Percentiles rank a stretch among this genome's conserved stretches.
Evolutionary conservation across 371 early-diverging fungal genomes (phyloP).

Genomic region (Parasitella parasitica): DNA sequence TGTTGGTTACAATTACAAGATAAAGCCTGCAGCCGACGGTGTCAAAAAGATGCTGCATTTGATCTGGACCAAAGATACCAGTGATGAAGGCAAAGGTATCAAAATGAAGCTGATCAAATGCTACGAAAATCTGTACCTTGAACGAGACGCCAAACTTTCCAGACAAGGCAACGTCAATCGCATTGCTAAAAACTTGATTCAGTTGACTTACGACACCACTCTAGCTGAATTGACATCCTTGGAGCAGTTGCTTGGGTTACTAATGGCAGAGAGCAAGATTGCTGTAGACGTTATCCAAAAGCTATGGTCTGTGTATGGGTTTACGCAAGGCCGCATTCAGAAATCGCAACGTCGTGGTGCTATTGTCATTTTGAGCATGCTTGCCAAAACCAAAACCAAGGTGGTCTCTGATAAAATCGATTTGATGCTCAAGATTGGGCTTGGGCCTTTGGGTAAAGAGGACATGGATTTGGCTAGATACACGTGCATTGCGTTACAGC

Average conservation of each 20-base stretch:
- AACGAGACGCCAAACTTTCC: slow-evolving; percentile 56
- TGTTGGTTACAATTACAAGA: slow-evolving; percentile 75
- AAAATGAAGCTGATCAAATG: slow-evolving; percentile 77
- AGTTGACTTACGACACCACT: slow-evolving; percentile 80
- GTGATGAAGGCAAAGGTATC: slow-evolving; percentile 82
- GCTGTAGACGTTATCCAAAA: slow-evolving; percentile 70
- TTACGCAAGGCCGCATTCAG: slow-evolving; percentile 64
- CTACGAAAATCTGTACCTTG: slow-evolving; percentile 79
- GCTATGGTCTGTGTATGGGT: slow-evolving; percentile 86
- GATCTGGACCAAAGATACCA: slow-evolving; percentile 89
- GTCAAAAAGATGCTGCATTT: slow-evolving; percentile 93
- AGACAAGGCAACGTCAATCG: slow-evolving; percentile 62
- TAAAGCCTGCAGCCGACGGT: slow-evolving; percentile 81
- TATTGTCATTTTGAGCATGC: slow-evolving; percentile 88
- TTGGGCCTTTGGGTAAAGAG: slow-evolving; percentile 80
- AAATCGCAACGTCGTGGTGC: slow-evolving; percentile 85
- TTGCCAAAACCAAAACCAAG: slow-evolving; percentile 79
- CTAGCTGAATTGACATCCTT: slow-evolving; percentile 93
- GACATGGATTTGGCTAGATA: slow-evolving; percentile 80
- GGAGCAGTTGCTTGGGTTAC: slow-evolving; percentile 80
- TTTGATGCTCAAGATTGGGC: slow-evolving; percentile 77
- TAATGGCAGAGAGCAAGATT: slow-evolving; percentile 67
- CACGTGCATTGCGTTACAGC: slow-evolving; percentile 89
- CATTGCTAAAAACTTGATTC: slow-evolving; percentile 73
- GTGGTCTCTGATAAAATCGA: slow-evolving; percentile 84